Conservation (phyloP, 1,284 basidiomycete species). For the Moesziomyces aphidis region DNA sequence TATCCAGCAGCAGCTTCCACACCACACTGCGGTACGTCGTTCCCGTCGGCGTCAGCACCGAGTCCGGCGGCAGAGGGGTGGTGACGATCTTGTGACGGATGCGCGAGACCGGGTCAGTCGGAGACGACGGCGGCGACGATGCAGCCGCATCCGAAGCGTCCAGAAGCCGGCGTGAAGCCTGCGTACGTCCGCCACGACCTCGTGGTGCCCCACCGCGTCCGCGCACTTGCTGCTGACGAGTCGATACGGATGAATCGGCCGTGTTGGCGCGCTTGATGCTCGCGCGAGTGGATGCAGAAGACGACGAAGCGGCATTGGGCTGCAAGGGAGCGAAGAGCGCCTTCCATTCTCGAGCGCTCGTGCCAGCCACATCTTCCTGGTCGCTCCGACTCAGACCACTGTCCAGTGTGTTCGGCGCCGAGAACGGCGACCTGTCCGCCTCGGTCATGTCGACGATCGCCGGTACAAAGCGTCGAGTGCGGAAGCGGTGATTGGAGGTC, state of each 20-base stretch:
- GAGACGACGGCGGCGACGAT: constrained; percentile 4
- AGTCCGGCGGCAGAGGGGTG: constrained; percentile 32
- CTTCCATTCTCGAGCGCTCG: constrained; percentile 30
- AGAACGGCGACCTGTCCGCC: constrained; percentile 2
- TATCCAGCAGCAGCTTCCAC: constrained; percentile 60
- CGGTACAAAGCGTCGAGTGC: neutral
- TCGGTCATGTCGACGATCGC: constrained; percentile 3
- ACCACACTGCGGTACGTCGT: constrained; percentile 43
- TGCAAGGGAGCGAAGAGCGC: constrained; percentile 25
- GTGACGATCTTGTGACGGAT: constrained; percentile 44
- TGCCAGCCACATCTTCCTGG: constrained; percentile 10
- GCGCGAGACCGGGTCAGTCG: constrained; percentile 21
- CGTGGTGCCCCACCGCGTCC: no score
- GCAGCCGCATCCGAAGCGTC: constrained; percentile 2
- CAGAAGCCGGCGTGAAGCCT: constrained; percentile 9
- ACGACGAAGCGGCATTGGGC: neutral
- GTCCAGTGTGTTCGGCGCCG: constrained; percentile 13
- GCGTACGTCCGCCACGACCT: neutral
- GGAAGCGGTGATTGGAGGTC: neutral
- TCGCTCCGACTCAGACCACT: constrained; percentile 21
- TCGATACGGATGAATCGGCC: neutral
- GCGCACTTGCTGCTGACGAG: neutral
- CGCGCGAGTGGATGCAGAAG: neutral
- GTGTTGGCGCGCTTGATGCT: neutral
- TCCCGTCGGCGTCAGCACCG: constrained; percentile 14